A percentile compares a stretch with the other conserved stretches of the same genome.
Conservation (phyloP, 192 early-diverging fungal species). For the Backusella tarrabulga region DNA sequence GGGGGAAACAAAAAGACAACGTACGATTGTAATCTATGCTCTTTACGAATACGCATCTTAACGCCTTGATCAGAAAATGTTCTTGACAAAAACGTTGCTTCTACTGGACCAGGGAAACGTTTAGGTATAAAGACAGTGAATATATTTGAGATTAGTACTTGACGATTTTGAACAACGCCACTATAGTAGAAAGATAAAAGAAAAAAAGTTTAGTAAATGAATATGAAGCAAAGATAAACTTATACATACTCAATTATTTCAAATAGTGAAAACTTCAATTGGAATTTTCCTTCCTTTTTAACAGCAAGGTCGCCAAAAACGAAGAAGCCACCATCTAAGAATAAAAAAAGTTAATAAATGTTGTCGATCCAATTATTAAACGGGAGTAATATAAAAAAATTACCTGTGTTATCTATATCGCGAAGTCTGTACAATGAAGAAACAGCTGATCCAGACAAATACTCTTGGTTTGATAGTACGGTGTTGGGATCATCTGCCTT, state of each 20-base stretch:
- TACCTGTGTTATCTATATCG: conserved; percentile 71
- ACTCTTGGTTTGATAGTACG: conserved; percentile 64
- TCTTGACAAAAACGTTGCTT: conserved; percentile 84
- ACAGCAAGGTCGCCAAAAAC: conserved; percentile 93
- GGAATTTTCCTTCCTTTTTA: conserved; percentile 77
- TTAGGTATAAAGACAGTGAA: conserved; percentile 87
- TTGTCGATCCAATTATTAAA: not conserved
- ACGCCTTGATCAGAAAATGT: conserved; percentile 94
- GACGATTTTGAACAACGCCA: conserved; percentile 25
- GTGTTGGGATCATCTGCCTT: conserved; percentile 70
- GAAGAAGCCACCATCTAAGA: conserved; percentile 83
- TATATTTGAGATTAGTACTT: conserved; percentile 66
- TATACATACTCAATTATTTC: conserved; percentile 68
- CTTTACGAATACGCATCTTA: conserved; percentile 90
- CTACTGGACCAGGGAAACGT: conserved; percentile 88
- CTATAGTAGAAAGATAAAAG: not conserved
- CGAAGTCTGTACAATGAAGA: conserved; percentile 83
- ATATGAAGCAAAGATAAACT: not conserved
- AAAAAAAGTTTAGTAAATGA: conserved; percentile 1
- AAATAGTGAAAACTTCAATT: conserved; percentile 84
- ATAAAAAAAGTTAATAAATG: not conserved
- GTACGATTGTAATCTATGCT: conserved; percentile 51
- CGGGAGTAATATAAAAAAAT: not conserved
- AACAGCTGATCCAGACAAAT: conserved; percentile 87
- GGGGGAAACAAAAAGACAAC: not conserved